A percentile compares a stretch with the other conserved stretches of the same genome.
These are phyloP conservation scores for Erodium moschatum DNA, from an alignment of 441 rosid species.

Conservation along the genomic window DNA sequence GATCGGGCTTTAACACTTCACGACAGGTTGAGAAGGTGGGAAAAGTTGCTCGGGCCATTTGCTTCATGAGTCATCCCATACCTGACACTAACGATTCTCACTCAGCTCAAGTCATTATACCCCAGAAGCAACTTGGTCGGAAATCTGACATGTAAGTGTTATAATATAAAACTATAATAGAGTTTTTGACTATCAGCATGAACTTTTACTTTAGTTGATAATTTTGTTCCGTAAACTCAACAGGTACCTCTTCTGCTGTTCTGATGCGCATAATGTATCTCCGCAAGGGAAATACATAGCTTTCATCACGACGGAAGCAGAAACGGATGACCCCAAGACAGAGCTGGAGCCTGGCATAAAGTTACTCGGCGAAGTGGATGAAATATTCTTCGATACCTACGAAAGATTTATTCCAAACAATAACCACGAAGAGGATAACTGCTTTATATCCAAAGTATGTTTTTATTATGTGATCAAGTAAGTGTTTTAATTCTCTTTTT, in stretches of 20 bases:
- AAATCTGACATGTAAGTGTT: constrained; percentile 53
- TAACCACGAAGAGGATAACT: constrained; percentile 37
- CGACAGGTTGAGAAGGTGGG: constrained; percentile 53
- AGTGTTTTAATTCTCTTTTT: background rate
- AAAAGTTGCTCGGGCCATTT: constrained; percentile 56
- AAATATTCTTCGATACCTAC: constrained; percentile 52
- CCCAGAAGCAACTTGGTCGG: constrained; percentile 67
- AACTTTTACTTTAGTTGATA: no score
- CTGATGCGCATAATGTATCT: constrained; percentile 64
- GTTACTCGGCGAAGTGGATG: constrained; percentile 51
- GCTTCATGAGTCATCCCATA: constrained; percentile 71
- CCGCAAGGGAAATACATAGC: constrained; percentile 62
- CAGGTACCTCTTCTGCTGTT: constrained; percentile 66
- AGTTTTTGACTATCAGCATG: no score
- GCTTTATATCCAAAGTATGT: constrained; percentile 56
- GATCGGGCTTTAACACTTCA: no score
- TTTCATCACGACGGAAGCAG: constrained; percentile 63
- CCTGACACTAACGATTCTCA: constrained; percentile 55
- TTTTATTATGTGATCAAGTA: background rate
- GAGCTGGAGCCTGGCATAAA: constrained; percentile 58
- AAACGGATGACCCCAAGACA: constrained; percentile 47
- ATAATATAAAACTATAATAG: no score
- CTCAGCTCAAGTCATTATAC: constrained; percentile 65
- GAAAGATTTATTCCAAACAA: constrained; percentile 47
- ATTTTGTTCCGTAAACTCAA: no score